Evolutionary conservation across 2,329 filamentous ascomycete genomes (phyloP).

Genomic region (Colletotrichum eremochloae): DNA sequence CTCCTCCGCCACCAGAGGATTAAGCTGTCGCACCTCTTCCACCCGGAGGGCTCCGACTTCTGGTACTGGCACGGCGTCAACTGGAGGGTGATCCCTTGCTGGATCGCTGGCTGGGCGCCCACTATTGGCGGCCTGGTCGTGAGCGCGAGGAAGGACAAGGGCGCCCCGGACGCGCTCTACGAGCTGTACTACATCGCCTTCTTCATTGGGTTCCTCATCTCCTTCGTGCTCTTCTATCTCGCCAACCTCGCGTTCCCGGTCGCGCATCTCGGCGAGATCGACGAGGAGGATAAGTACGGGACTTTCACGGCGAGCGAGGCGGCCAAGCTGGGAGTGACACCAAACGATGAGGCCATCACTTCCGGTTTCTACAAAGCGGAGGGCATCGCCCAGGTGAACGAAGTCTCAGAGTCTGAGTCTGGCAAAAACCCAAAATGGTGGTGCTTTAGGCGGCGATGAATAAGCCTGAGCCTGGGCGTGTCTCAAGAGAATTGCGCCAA

Average conservation of each 20-base stretch:
- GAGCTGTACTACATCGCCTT: conserved; percentile 63
- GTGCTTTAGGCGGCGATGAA: background rate
- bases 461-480: background rate
- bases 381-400: background rate
- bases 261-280: conserved; percentile 56
- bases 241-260: conserved; percentile 56
- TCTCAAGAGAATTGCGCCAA: background rate
- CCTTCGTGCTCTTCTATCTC: conserved; percentile 39
- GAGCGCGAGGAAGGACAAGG: background rate
- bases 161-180: conserved; percentile 53
- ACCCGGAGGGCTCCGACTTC: conserved; percentile 52
- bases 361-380: background rate
- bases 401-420: background rate
- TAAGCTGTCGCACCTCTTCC: conserved; percentile 53
- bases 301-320: conserved; percentile 60
- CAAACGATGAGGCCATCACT: conserved; percentile 27
- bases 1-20: conserved; percentile 50
- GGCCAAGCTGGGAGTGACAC: conserved; percentile 53
- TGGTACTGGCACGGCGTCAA: conserved; percentile 56
- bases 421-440: background rate
- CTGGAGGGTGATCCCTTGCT: conserved; percentile 43
- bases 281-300: conserved; percentile 58
- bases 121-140: conserved; percentile 48
- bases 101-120: conserved; percentile 59
- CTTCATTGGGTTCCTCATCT: conserved; percentile 52